Conservation (phyloP, 2,329 filamentous ascomycete species). For the Exophiala phaeomuriformis region DNA sequence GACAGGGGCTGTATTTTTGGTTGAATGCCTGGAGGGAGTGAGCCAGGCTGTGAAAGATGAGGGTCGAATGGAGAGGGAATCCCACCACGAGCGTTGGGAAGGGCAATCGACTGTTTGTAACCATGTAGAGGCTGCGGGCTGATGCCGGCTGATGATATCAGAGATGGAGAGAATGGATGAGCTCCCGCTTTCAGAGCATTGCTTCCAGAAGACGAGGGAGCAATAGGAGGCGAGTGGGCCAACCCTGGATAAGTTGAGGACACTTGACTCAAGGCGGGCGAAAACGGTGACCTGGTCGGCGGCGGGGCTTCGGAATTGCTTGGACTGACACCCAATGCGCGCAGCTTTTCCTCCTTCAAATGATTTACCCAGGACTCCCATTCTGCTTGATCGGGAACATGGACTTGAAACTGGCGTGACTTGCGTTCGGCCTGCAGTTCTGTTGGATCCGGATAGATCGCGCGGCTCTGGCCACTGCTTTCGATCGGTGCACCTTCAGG, state of each 20-base stretch:
- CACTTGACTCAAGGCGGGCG: conserved; percentile 56
- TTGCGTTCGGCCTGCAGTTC: conserved; percentile 35
- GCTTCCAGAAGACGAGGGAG: conserved; percentile 69
- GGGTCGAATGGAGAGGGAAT: conserved; percentile 62
- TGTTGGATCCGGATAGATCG: conserved; percentile 37
- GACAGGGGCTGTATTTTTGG: conserved; percentile 16
- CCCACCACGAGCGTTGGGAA: conserved; percentile 52
- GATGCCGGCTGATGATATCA: conserved; percentile 53
- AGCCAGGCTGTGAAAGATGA: conserved; percentile 55
- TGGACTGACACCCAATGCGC: conserved; percentile 78
- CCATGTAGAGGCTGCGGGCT: conserved; percentile 59
- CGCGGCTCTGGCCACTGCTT: conserved; percentile 35
- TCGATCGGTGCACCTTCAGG: background rate
- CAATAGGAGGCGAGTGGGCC: conserved; percentile 76
- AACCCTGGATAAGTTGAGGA: conserved; percentile 69
- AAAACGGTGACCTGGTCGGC: conserved; percentile 55
- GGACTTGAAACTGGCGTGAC: conserved; percentile 32
- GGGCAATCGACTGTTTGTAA: conserved; percentile 64
- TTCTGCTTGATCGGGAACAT: conserved; percentile 43
- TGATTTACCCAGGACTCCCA: conserved; percentile 76
- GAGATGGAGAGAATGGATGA: conserved; percentile 57
- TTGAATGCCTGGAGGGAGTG: conserved; percentile 39
- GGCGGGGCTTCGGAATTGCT: conserved; percentile 63
- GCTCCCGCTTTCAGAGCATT: conserved; percentile 53
- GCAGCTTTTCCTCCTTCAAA: conserved; percentile 82